These are phyloP conservation scores for Gyrodon lividus DNA, from an alignment of 768 basidiomycete genomes.

Conservation along the genomic window DNA sequence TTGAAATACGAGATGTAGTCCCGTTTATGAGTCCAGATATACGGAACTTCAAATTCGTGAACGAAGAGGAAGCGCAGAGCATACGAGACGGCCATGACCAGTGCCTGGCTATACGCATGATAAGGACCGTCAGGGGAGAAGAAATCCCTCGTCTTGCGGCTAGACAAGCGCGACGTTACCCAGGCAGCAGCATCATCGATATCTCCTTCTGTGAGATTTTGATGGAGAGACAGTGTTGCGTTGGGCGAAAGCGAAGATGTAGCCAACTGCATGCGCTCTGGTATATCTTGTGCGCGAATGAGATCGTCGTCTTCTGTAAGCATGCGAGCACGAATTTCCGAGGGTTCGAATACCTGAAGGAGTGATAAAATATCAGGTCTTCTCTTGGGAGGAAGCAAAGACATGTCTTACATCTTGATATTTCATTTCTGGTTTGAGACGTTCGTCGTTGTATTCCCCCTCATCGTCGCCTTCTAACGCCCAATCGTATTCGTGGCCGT, in stretches of 20 bases:
- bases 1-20: slow-evolving; percentile 89
- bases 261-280: slow-evolving; percentile 93
- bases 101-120: slow-evolving; percentile 56
- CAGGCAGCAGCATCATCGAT: slow-evolving; percentile 81
- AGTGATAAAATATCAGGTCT: slow-evolving; percentile 6
- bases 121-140: slow-evolving; percentile 64
- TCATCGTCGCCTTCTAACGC: slow-evolving; percentile 83
- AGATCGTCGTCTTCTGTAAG: slow-evolving; percentile 93
- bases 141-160: slow-evolving; percentile 67
- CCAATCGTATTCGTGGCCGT: slow-evolving; percentile 96
- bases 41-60: slow-evolving; percentile 90
- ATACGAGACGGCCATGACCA: slow-evolving; percentile 77
- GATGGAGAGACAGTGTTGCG: slow-evolving; percentile 58
- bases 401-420: slow-evolving; percentile 70
- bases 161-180: slow-evolving; percentile 80
- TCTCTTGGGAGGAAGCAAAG: slow-evolving; percentile 4
- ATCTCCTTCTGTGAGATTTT: slow-evolving; percentile 68
- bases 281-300: slow-evolving; percentile 86
- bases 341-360: slow-evolving; percentile 91
- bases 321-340: slow-evolving; percentile 87
- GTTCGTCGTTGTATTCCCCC: slow-evolving; percentile 46
- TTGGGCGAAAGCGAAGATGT: slow-evolving; percentile 77
- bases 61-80: slow-evolving; percentile 82
- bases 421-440: slow-evolving; percentile 69
- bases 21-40: slow-evolving; percentile 90